These are phyloP conservation scores for Heliosperma pusillum DNA, from an alignment of 148 eudicot genomes.

Conservation along the genomic window DNA sequence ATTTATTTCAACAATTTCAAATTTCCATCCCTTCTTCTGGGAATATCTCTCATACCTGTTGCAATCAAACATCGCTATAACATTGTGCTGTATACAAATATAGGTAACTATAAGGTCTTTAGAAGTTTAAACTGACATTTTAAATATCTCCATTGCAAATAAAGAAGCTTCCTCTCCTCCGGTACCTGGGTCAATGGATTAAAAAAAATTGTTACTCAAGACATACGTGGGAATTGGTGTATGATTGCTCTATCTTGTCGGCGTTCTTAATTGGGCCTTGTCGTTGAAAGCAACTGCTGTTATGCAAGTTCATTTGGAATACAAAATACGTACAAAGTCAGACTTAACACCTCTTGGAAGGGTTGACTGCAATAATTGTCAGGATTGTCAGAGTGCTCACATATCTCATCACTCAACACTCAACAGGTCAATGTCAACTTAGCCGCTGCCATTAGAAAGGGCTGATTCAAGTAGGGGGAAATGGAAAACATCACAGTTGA, in stretches of 20 bases:
- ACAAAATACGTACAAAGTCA: not conserved
- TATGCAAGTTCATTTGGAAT: not conserved
- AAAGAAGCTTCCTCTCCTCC: slow-evolving; percentile 98
- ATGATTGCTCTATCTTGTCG: no score
- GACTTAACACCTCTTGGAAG: not conserved
- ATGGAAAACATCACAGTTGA: not conserved
- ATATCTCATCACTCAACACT: not conserved
- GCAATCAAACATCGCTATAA: slow-evolving; percentile 15
- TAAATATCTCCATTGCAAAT: slow-evolving; percentile 91
- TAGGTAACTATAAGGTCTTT: not conserved
- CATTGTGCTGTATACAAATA: slow-evolving; percentile 7
- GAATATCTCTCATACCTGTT: slow-evolving; percentile 87
- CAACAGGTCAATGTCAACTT: not conserved
- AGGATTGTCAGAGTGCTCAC: not conserved
- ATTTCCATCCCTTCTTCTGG: slow-evolving; percentile 81
- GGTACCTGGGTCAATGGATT: slow-evolving; percentile 49
- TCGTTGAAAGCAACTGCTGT: not conserved
- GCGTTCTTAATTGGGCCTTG: not conserved
- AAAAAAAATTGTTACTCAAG: not conserved
- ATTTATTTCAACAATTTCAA: slow-evolving; percentile 67
- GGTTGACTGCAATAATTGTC: not conserved
- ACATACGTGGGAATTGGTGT: not conserved
- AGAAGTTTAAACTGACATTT: slow-evolving; percentile 48
- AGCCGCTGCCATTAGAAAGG: not conserved
- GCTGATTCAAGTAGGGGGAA: not conserved